phyloP scores from a whole-genome alignment of 1,139 yeast genomes.

The Insectozyma bohioensis region DNA sequence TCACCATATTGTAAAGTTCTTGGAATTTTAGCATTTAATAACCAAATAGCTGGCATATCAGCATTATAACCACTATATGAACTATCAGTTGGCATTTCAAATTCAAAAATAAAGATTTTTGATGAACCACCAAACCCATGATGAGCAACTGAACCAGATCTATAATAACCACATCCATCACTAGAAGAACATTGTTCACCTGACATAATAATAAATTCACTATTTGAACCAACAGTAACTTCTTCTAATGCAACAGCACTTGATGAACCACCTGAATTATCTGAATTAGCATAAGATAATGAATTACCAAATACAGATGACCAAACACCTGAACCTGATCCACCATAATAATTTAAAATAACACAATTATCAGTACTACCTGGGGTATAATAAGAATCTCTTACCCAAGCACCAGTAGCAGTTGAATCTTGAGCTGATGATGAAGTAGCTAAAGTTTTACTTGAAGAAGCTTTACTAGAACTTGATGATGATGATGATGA shows the following conservation, averaged over 20 bases:
- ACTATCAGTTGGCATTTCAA: conserved; percentile 57
- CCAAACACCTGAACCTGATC: conserved; percentile 81
- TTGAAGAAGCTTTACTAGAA: conserved; percentile 23
- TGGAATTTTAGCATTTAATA: conserved; percentile 73
- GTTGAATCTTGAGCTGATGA: conserved; percentile 32
- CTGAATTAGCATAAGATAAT: conserved; percentile 73
- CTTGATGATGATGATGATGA: conserved; percentile 28
- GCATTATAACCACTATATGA: conserved; percentile 33
- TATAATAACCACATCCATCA: conserved; percentile 68
- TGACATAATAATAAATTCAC: conserved; percentile 63
- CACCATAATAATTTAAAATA: conserved; percentile 86
- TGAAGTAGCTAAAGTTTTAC: conserved; percentile 29
- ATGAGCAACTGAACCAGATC: conserved; percentile 70
- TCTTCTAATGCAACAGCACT: conserved; percentile 54
- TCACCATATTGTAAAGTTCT: conserved; percentile 74
- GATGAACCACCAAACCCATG: conserved; percentile 67
- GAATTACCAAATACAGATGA: conserved; percentile 88
- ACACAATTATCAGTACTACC: conserved; percentile 61
- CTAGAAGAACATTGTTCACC: conserved; percentile 52
- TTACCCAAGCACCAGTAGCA: conserved; percentile 62
- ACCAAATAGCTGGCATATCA: conserved; percentile 81
- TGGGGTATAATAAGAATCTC: conserved; percentile 72
- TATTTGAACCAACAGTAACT: conserved; percentile 53
- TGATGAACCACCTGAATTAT: conserved; percentile 72
- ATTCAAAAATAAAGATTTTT: conserved; percentile 73